Base-by-base conservation (phyloP, 148 eudicot genomes). In the Dianthus caryophyllus region DNA sequence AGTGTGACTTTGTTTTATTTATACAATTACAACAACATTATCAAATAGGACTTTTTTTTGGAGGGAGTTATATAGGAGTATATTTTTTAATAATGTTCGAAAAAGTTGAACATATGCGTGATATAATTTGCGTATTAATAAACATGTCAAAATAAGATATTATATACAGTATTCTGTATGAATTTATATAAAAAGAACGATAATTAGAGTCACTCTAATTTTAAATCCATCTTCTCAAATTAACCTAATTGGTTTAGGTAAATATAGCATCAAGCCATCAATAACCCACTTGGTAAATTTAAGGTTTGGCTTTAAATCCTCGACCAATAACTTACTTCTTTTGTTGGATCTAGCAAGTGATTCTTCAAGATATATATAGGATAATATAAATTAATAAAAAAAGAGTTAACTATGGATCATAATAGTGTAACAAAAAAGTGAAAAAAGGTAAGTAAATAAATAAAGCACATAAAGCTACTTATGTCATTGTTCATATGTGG, bases 341-440 rank as follows among this genome's bases (percentile, higher is more conserved):
- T 10, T 29, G 77, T 74, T 69, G 80, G 70, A 66, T 59, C 25
- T 61, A 22, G 48, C 38, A 30, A 66, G 73, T 31, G 78, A 64
- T 47, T 33, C 54, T 59, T 12, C n/a, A 56, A 69, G 72, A 69
- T 64, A 75, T 31, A 24, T 77, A 27, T 64, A 48, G 29, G 69
- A 71, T 64, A 70, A 74, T 74, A 21, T 70, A 39, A 31, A 33
- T 33, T 33, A 65, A 30, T 58, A 66, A 50, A 49, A 27, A 47
- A 66, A 30, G 58, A 51, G 25, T 41, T 51, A 52, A 51, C 39
- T 18, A 50, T 25, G 27, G 30, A 33, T 71, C 7, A 9, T 24
- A 29, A 50, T 16, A 22, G 38, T 5, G 29, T 27, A 48, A 48
- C 53, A 71, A 76, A 76, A n/a, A 33, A 33, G 38, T 73, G 77